These are phyloP conservation scores for Prinsepia uniflora DNA, from an alignment of 306 rosid genomes.

Conservation along the genomic window DNA sequence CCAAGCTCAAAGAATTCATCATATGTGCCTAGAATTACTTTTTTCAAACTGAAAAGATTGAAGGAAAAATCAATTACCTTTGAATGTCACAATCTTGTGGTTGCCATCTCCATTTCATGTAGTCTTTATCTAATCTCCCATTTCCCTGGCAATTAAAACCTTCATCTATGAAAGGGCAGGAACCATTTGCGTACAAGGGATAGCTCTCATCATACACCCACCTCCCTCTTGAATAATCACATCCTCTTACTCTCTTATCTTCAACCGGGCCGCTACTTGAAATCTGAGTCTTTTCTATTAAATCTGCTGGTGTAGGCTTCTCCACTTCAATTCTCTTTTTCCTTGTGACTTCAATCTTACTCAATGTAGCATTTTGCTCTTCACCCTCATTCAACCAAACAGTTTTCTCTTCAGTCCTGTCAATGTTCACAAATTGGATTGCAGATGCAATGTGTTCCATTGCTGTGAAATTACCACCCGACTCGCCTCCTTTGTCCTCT, in stretches of 20 bases:
- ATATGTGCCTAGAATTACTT: background rate
- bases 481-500: constrained; percentile 19
- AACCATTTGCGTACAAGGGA: constrained; percentile 54
- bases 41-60: background rate
- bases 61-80: constrained; percentile 38
- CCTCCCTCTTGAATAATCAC: constrained; percentile 67
- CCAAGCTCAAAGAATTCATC: background rate
- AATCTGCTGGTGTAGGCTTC: constrained; percentile 1
- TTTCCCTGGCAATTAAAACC: constrained; percentile 82
- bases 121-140: constrained; percentile 75
- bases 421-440: constrained; percentile 14
- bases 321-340: constrained; percentile 11
- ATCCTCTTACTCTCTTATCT: constrained; percentile 34
- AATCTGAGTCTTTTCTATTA: constrained; percentile 22
- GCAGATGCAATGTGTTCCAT: constrained; percentile 22
- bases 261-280: constrained; percentile 23
- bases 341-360: constrained; percentile 14
- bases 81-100: constrained; percentile 61
- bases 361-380: constrained; percentile 26
- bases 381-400: constrained; percentile 3
- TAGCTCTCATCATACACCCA: constrained; percentile 83
- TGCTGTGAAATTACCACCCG: constrained; percentile 30
- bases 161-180: constrained; percentile 87
- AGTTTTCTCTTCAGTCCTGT: constrained; percentile 6
- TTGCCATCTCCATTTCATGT: constrained; percentile 82